Evolutionary conservation across 352 stramenopile species (phyloP), one percentile per base, ranked within the genome.

Genomic region (Globisporangium nunn): DNA sequence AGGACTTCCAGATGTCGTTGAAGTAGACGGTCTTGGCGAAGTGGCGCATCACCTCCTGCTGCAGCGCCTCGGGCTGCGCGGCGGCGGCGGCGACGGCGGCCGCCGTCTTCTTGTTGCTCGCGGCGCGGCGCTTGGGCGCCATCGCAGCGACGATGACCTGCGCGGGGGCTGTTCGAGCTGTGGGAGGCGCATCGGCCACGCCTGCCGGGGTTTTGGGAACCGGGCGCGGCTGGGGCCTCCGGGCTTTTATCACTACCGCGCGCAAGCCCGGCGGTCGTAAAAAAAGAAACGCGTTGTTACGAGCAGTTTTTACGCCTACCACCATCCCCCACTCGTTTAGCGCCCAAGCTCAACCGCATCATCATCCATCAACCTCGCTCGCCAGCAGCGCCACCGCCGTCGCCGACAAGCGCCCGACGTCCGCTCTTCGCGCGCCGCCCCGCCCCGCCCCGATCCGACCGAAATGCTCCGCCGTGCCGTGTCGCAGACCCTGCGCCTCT

Each of bases 11-110:
- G 35, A 89, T 63, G 60, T 88, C 78, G 58, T 93, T 93, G 59
- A 93, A 93, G 70, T 91, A 87, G 35, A 91, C 68, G 6, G 82
- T 93, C 76, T 88, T 93, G 55, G 74, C 75, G 59, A 88, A 88
- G 61, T 93, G 82, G 28, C 80, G 81, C 63, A 87, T 59, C 41
- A 91, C 77, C 45, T 88, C 66, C 61, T 89, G 78, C 56, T 88
- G 81, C 10, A 80, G 58, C 18, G 63, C 60, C 58, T 77, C 70
- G 12, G 64, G 50, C 61, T 68, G 49, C 14, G 61, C 50, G 40
- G 57, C 56, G 55, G 18, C 48, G 6, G 53, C 45, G 15, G 61
- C 37, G 5, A 41, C 56, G n/a, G 56, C 43, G 2, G 49, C 17
- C 6, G 48, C 28, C 12, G 50, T 14, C 33, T 59, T 63, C 50